Evolutionary conservation across 371 early-diverging fungal species (phyloP).

Genomic region (Zychaea mexicana): DNA sequence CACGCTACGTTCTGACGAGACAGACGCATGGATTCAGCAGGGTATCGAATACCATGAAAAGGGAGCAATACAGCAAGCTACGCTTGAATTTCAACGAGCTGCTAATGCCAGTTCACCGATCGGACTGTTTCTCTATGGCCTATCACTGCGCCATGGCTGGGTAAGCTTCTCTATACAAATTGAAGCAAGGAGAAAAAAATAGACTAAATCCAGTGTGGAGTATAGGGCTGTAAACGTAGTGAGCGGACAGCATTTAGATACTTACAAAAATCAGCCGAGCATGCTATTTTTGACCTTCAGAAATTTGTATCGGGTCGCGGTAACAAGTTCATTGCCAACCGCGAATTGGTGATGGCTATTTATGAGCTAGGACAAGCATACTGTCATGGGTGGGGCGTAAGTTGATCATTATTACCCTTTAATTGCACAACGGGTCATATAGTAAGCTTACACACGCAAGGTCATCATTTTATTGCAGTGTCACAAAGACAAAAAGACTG

Average conservation of each 20-base stretch:
- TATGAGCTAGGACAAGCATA: slow-evolving; percentile 85
- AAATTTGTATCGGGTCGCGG: slow-evolving; percentile 48
- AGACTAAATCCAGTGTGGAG: neutral
- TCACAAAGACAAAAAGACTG: slow-evolving; percentile 74
- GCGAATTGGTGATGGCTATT: slow-evolving; percentile 75
- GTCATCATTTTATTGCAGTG: slow-evolving; percentile 51
- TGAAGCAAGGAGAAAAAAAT: neutral
- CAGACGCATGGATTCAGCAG: slow-evolving; percentile 6
- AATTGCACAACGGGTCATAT: neutral
- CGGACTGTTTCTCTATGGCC: slow-evolving; percentile 87
- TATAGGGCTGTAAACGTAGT: slow-evolving; percentile 68
- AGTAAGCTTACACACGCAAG: neutral
- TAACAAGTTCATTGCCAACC: slow-evolving; percentile 32
- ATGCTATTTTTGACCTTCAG: slow-evolving; percentile 54
- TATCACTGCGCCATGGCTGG: slow-evolving; percentile 93
- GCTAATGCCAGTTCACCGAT: slow-evolving; percentile 75
- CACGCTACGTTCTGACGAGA: neutral
- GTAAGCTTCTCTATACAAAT: slow-evolving; percentile 18
- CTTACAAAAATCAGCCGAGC: slow-evolving; percentile 81
- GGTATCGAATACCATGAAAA: slow-evolving; percentile 39
- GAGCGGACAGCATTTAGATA: slow-evolving; percentile 66
- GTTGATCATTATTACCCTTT: neutral
- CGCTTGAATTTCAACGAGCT: slow-evolving; percentile 79
- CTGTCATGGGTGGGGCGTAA: slow-evolving; percentile 92
- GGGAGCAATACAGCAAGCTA: slow-evolving; percentile 80